These are phyloP conservation scores for Cladobotryum protrusum DNA, from an alignment of 2,329 filamentous ascomycete species.

Conservation along the genomic window DNA sequence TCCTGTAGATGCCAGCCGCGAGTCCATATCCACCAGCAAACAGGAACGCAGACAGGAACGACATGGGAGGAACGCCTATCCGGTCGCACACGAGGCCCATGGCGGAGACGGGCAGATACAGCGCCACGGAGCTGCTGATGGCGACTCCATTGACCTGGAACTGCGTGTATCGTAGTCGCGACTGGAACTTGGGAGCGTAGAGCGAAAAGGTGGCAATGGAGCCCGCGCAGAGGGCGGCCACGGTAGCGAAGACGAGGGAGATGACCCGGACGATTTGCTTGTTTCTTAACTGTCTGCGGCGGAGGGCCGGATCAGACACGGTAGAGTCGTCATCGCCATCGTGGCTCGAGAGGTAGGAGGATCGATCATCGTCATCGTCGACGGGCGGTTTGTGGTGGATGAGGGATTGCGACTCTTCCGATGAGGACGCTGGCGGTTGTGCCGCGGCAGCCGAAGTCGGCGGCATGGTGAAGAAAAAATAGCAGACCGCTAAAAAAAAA, in stretches of 20 bases:
- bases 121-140: constrained; percentile 77
- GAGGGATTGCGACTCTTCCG: constrained; percentile 6
- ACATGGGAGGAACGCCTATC: constrained; percentile 70
- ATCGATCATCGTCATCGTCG: constrained; percentile 18
- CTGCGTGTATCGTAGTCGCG: constrained; percentile 79
- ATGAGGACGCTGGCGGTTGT: not conserved
- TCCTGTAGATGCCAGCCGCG: constrained; percentile 69
- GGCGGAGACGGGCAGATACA: constrained; percentile 87
- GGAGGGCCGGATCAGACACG: constrained; percentile 10
- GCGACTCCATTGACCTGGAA: constrained; percentile 87
- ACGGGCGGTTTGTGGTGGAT: not conserved
- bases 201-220: constrained; percentile 91
- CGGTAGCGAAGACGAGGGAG: constrained; percentile 49
- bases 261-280: constrained; percentile 35
- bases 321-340: constrained; percentile 8
- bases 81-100: constrained; percentile 92
- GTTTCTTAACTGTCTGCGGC: constrained; percentile 19
- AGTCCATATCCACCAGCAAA: constrained; percentile 79
- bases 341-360: constrained; percentile 16
- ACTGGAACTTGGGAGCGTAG: constrained; percentile 86
- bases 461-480: constrained; percentile 2
- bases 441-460: constrained; percentile 1
- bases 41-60: constrained; percentile 62
- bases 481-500: not conserved
- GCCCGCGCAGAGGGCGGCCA: constrained; percentile 69